Percentiles rank a stretch among this genome's conserved stretches.
Evolutionary conservation across 208 protist genomes (phyloP).

Genomic region (Crithidia thermophila): DNA sequence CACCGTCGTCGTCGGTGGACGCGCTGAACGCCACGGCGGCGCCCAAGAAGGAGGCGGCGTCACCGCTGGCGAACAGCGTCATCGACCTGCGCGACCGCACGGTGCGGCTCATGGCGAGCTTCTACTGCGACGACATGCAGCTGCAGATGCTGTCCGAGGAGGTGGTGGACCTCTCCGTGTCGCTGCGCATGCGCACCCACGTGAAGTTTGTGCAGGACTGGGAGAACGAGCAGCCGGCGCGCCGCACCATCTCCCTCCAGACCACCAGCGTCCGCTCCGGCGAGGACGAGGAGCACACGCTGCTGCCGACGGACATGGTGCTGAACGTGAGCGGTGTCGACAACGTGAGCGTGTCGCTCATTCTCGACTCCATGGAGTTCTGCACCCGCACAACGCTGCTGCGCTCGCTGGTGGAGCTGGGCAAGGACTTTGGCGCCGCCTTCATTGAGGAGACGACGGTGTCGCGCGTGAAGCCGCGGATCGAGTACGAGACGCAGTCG

Average conservation of each 20-base stretch:
- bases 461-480: slow-evolving; percentile 44
- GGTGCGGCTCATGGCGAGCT: slow-evolving; percentile 36
- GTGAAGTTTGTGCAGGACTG: slow-evolving; percentile 47
- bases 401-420: slow-evolving; percentile 67
- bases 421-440: slow-evolving; percentile 66
- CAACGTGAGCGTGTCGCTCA: slow-evolving; percentile 52
- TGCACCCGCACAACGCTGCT: slow-evolving; percentile 64
- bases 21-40: neutral
- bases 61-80: neutral
- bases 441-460: slow-evolving; percentile 62
- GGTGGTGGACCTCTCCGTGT: slow-evolving; percentile 54
- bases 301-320: slow-evolving; percentile 66
- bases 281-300: slow-evolving; percentile 54
- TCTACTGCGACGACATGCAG: slow-evolving; percentile 44
- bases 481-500: slow-evolving; percentile 59
- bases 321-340: slow-evolving; percentile 65
- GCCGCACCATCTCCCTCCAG: slow-evolving; percentile 46
- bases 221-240: slow-evolving; percentile 45
- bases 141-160: slow-evolving; percentile 75
- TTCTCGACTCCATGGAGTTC: slow-evolving; percentile 60
- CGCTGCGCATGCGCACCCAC: slow-evolving; percentile 47
- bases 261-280: slow-evolving; percentile 60
- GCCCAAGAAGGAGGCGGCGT: neutral
- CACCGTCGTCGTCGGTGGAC: slow-evolving; percentile 9
- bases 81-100: slow-evolving; percentile 30